Evolutionary conservation across 2,329 filamentous ascomycete genomes (phyloP).

Genomic region (Trichoderma sp.): DNA sequence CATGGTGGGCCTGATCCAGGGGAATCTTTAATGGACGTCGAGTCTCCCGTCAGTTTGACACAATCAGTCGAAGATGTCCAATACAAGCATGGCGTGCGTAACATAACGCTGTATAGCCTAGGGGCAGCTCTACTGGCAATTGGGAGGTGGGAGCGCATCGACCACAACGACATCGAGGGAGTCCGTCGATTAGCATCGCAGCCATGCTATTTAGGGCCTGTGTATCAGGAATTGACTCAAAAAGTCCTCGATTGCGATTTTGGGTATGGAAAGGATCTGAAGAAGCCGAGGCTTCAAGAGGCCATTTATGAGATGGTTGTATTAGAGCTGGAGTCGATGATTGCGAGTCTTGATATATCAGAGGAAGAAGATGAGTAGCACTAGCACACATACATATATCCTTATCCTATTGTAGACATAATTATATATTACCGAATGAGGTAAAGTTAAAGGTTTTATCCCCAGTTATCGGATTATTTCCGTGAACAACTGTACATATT

Average conservation of each 20-base stretch:
- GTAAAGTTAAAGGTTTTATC: neutral
- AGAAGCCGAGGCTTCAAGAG: constrained; percentile 1
- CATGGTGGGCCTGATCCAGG: neutral
- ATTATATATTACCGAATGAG: neutral
- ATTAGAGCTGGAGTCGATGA: neutral
- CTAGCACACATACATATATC: neutral
- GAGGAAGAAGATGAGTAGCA: neutral
- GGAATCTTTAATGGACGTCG: neutral
- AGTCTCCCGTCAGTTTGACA: neutral
- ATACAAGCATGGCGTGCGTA: neutral
- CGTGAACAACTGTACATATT: neutral
- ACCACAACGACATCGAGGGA: neutral
- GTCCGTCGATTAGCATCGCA: constrained; percentile 4
- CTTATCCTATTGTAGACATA: neutral
- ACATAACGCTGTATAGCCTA: neutral
- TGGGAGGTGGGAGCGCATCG: neutral
- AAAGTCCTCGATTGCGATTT: constrained; percentile 8
- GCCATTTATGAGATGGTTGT: neutral
- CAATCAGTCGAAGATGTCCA: neutral
- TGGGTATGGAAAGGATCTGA: constrained; percentile 1
- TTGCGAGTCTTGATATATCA: neutral
- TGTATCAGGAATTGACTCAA: neutral
- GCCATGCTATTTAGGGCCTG: neutral
- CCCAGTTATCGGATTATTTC: neutral
- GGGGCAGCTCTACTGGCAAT: neutral